Evolutionary conservation across 768 basidiomycete genomes (phyloP), one percentile per base, ranked within the genome.

Genomic region (Boletales sp.): DNA sequence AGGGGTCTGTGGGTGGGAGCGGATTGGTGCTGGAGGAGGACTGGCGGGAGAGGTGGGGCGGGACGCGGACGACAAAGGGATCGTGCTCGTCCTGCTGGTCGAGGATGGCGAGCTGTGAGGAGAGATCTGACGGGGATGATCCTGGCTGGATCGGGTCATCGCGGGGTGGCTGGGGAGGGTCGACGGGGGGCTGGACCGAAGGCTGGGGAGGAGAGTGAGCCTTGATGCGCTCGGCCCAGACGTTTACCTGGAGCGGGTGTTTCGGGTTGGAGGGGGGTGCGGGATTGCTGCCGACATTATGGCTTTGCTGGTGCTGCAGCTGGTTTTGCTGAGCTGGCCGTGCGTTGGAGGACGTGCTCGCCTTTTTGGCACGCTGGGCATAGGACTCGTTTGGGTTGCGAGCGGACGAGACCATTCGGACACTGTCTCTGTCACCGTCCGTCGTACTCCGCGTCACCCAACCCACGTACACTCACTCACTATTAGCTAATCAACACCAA

Each of bases 341-440:
- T 27, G 24, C 24, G 6, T 27, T 27, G 24, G 59, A 43, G 24
- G 60, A 51, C 38, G 51, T 37, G 42, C 44, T 57, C 45, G 76
- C 75, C 59, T 73, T 77, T 67, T 73, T 78, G 51, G 75, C 79
- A 40, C 74, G 74, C 43, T 81, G 74, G 34, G 79, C 80, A 55
- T 85, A 86, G 27, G 83, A 84, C 43, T 82, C 73, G 49, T 73
- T 64, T 54, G 71, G 71, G 38, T 64, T 66, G 45, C 68, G 68
- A 49, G 63, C 59, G 41, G 59, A 68, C 54, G 66, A 70, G 58
- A 61, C 56, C 67, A 68, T 68, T 64, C 59, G 38, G 42, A 54
- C 30, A 49, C 53, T 49, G 60, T 56, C 48, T 51, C 62, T 53
- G 62, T 51, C 50, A 43, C 43, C n/a, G 61, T 64, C 43, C n/a